phyloP scores from a whole-genome alignment of 2,329 filamentous ascomycete species.

The Elsinoe necatrix region DNA sequence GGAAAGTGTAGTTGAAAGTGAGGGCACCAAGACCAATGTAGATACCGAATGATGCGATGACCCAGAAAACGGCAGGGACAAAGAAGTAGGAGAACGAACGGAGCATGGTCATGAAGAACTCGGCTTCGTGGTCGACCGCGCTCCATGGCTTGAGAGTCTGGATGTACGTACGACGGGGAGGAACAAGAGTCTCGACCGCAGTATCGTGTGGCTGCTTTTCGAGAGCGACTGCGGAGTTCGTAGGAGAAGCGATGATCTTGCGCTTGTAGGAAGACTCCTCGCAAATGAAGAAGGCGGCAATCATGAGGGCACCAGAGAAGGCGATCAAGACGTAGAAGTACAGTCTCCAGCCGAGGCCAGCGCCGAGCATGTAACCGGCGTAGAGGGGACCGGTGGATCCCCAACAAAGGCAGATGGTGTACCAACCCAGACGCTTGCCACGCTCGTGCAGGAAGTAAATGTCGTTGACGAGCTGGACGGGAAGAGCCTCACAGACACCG shows the following conservation, averaged over 20 bases:
- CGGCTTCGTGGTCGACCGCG: constrained; percentile 27
- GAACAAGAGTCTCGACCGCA: constrained; percentile 23
- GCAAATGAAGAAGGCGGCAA: constrained; percentile 49
- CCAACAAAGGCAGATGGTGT: constrained; percentile 51
- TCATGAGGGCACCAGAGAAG: constrained; percentile 38
- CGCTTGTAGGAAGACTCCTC: constrained; percentile 50
- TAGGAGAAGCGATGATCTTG: constrained; percentile 14
- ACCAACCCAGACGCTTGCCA: constrained; percentile 48
- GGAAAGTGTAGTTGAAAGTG: constrained; percentile 34
- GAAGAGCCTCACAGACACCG: constrained; percentile 40
- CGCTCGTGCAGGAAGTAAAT: constrained; percentile 42
- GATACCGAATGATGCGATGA: constrained; percentile 32
- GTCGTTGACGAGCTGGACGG: constrained; percentile 42
- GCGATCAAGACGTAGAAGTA: constrained; percentile 55
- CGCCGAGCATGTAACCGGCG: constrained; percentile 53
- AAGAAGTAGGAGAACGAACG: constrained; percentile 32
- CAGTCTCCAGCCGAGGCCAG: constrained; percentile 50
- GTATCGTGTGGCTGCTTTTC: constrained; percentile 21
- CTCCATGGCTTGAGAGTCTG: constrained; percentile 29
- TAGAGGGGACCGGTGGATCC: constrained; percentile 50
- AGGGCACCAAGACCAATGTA: constrained; percentile 33
- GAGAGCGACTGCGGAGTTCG: not conserved
- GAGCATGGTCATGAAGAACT: constrained; percentile 31
- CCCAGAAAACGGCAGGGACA: constrained; percentile 32
- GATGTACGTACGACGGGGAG: constrained; percentile 25